phyloP scores from a whole-genome alignment of 2,329 filamentous ascomycete genomes.

The Escovopsis sp. region DNA sequence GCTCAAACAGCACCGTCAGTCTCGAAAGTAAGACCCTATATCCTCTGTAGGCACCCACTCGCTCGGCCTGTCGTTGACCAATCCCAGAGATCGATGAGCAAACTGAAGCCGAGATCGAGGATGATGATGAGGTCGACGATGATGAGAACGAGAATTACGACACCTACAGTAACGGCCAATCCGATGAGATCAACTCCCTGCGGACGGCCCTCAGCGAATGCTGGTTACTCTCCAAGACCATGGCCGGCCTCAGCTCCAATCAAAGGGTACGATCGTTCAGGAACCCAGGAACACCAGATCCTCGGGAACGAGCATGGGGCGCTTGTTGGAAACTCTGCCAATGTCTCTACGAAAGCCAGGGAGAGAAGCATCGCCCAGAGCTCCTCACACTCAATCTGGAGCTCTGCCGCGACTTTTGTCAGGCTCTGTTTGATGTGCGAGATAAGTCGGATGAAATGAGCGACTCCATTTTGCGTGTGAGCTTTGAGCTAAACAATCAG shows the following conservation, averaged over 20 bases:
- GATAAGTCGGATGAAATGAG: conserved; percentile 61
- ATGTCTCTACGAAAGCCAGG: conserved; percentile 66
- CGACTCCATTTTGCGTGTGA: conserved; percentile 80
- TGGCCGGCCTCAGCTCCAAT: conserved; percentile 70
- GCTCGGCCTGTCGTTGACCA: conserved; percentile 6
- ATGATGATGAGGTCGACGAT: conserved; percentile 32
- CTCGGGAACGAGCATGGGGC: conserved; percentile 81
- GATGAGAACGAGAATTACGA: neutral
- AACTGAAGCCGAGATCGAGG: conserved; percentile 35
- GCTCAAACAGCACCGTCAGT: conserved; percentile 56
- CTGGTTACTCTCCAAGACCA: conserved; percentile 86
- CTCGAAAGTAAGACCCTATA: conserved; percentile 50
- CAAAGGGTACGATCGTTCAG: conserved; percentile 69
- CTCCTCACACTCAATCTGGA: conserved; percentile 65
- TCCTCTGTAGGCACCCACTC: no score
- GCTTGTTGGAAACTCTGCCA: conserved; percentile 90
- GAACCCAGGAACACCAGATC: conserved; percentile 56
- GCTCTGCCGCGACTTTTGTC: conserved; percentile 81
- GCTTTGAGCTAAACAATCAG: conserved; percentile 92
- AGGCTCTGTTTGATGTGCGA: conserved; percentile 76
- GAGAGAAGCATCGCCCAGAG: conserved; percentile 50
- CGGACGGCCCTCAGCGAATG: conserved; percentile 69
- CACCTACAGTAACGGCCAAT: neutral
- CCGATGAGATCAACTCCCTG: conserved; percentile 51
- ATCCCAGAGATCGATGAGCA: conserved; percentile 40